Base-by-base conservation (phyloP, 2,329 filamentous ascomycete genomes). In the Fusarium sp. region DNA sequence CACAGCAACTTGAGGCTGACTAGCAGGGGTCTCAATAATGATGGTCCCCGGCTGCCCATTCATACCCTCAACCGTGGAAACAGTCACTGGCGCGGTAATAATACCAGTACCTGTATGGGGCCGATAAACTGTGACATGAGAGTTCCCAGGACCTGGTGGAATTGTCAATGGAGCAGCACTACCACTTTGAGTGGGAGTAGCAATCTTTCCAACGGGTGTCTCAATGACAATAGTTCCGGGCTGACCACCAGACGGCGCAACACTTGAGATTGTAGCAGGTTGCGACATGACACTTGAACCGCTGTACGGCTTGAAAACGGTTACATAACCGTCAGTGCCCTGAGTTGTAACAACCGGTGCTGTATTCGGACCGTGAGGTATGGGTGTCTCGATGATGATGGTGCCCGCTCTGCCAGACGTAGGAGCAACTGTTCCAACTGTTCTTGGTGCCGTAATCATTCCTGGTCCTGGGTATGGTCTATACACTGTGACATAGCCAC, bases 331-430 rank as follows among this genome's bases (percentile, higher is more conserved):
- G 13, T 60, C 49, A 27, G 27, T 53, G 3, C 59, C 59, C 18
- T 60, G 35, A 6, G 43, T 29, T 11, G 35, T 55, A 31, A 45
- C n/a, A 15, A 23, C 39, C 4, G 39, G 27, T 13, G 15, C 17
- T 4, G 36, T 21, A 17, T 33, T 46, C 23, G n/a, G 18, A n/a
- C 48, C 39, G 21, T 46, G 48, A 17, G 57, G 49, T 6, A 37
- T 39, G 6, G 59, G 62, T 4, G 62, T 66, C 36, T 66, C 62
- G 5, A 66, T 64, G 15, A 66, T 66, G 6, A 64, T 33, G 5
- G 59, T 66, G 20, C 62, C 62, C 5, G 59, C 54, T 18, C 39
- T 29, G 13, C 40, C 54, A 11, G 29, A 42, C 9, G 45, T 20
- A 37, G 59, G 45, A 20, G 59, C 33, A 10, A 66, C 51, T 2